Percentiles rank a stretch among this genome's conserved stretches.
phyloP scores from a whole-genome alignment of 2,329 filamentous ascomycete genomes.

The Allantophomopsis lycopodina region DNA sequence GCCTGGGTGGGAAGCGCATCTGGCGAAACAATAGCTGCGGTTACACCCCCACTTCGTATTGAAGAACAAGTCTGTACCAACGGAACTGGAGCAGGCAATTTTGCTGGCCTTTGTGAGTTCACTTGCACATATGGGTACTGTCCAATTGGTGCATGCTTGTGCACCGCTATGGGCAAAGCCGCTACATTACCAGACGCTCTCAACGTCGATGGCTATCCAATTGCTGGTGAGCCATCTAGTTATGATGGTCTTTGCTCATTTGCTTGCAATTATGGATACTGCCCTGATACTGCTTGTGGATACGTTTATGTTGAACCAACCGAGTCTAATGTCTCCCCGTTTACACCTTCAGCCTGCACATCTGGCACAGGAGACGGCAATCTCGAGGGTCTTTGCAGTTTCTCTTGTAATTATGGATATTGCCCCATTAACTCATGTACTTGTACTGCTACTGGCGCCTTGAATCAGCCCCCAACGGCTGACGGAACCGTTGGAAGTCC shows the following conservation, averaged over 20 bases:
- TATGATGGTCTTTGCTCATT: conserved; percentile 33
- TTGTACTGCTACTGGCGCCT: too few relatives aligned
- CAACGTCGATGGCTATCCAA: conserved; percentile 19
- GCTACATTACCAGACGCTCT: conserved; percentile 10
- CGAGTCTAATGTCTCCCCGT: conserved; percentile 15
- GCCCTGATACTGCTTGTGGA: conserved; percentile 18
- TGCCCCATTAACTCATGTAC: conserved; percentile 13
- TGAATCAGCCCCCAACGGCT: too few relatives aligned
- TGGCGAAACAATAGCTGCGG: neutral
- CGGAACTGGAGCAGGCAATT: conserved; percentile 18
- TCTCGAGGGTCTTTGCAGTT: conserved; percentile 22
- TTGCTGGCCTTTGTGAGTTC: conserved; percentile 22
- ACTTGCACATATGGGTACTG: conserved; percentile 13
- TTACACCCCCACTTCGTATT: too few relatives aligned
- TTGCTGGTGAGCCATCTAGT: conserved; percentile 17
- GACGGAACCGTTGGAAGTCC: too few relatives aligned
- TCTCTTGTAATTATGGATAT: conserved; percentile 12
- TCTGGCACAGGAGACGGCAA: conserved; percentile 17
- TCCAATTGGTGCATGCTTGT: conserved; percentile 8
- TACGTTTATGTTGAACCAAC: conserved; percentile 7
- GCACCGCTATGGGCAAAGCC: conserved; percentile 7
- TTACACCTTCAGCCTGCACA: conserved; percentile 5
- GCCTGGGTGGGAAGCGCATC: neutral
- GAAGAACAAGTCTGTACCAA: conserved; percentile 6
- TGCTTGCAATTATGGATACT: conserved; percentile 31